Percentiles rank a stretch among this genome's conserved stretches.
Evolutionary conservation across 306 rosid genomes (phyloP).

Genomic region (Malus asiatica): DNA sequence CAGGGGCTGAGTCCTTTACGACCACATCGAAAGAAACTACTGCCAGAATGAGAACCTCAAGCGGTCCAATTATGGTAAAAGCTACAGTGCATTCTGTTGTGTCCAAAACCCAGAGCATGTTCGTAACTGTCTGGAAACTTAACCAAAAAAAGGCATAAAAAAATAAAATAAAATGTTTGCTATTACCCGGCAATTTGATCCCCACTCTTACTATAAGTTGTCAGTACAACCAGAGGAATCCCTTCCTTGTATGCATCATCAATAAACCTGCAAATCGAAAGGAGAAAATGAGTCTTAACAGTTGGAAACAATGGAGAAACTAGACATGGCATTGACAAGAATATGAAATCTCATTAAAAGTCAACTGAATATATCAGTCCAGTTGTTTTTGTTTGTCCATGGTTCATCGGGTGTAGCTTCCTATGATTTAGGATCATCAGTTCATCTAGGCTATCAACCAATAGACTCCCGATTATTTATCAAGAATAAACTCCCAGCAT

Average conservation of each 20-base stretch:
- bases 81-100: background rate
- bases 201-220: slow-evolving; percentile 66
- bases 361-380: background rate
- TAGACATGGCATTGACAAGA: background rate
- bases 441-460: background rate
- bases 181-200: slow-evolving; percentile 60
- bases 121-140: background rate
- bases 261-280: slow-evolving; percentile 61
- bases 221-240: slow-evolving; percentile 63
- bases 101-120: background rate
- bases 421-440: background rate
- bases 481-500: background rate
- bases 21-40: background rate
- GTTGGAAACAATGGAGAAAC: background rate
- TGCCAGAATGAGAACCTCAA: too few relatives aligned
- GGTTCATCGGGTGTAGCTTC: background rate
- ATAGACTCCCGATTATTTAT: background rate
- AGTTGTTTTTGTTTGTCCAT: background rate
- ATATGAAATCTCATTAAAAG: background rate
- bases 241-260: slow-evolving; percentile 66
- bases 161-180: background rate
- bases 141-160: background rate
- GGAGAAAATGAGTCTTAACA: background rate
- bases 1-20: background rate
- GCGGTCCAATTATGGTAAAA: too few relatives aligned